Evolutionary conservation across 371 early-diverging fungal genomes (phyloP), one percentile per base, ranked within the genome.

Genomic region (Chytridiales sp.): DNA sequence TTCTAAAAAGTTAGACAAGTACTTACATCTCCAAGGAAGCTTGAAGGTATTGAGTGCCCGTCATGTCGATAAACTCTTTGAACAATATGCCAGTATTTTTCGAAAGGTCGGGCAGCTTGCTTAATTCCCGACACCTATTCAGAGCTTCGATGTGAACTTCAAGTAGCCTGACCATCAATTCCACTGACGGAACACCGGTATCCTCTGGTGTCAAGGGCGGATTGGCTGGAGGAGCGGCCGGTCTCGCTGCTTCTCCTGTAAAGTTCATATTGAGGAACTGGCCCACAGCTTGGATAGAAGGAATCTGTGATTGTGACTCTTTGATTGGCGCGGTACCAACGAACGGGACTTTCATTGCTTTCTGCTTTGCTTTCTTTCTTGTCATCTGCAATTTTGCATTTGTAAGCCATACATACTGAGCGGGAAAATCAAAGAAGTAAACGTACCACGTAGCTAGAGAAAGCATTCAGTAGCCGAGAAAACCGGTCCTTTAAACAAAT

Each of bases 91-190:
- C 73, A 5, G 77, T 80, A 51, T 84, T 73, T 40, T 79, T 76
- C 3, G 89, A 67, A 39, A 83, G 64, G 58, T 89, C 89, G 47
- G 81, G 75, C 15, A 83, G 66, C 60, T 82, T 83, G 35, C 85
- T 81, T 42, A 95, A 75, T 66, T 93, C 91, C 19, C 87, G 82
- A 53, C 92, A 90, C 24, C 97, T 83, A 26, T 83, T 73, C 38
- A 92, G 80, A 6, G 92, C 86, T 69, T 94, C 95, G 1, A 90
- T 82, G 70, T 96, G 95, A 34, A 93, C 84, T 57, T 85, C 81
- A 11, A 94, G 76, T 56, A 94, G 67, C 41, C 83, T 72, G 47
- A 87, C 60, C 27, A 82, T 81, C 11, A 81, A 64, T n/a, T 81
- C 75, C 2, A 80, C 68, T 4, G 86, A 82, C 4, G 87, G 77